Conservation (phyloP, 2,329 filamentous ascomycete genomes). For the Alternaria novae-zelandiae region DNA sequence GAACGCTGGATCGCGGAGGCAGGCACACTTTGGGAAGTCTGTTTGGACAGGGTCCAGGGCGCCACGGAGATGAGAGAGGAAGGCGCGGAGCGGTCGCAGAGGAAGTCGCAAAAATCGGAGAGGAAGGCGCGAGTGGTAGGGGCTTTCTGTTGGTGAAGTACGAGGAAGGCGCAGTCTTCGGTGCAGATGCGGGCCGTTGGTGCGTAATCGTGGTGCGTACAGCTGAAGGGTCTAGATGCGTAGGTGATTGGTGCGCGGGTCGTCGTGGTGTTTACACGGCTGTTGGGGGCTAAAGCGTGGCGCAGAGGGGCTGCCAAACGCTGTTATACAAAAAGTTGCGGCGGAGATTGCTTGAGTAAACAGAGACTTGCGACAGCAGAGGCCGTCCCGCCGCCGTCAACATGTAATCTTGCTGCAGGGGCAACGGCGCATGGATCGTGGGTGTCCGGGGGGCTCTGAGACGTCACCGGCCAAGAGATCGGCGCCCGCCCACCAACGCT, state of each 20-base stretch:
- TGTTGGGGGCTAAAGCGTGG: neutral
- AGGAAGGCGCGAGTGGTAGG: neutral
- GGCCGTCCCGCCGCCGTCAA: constrained; percentile 8
- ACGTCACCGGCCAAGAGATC: constrained; percentile 12
- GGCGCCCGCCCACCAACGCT: neutral
- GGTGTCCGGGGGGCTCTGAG: neutral
- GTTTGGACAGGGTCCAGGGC: constrained; percentile 23
- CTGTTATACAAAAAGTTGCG: neutral
- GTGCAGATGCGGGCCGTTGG: constrained; percentile 1
- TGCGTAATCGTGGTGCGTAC: constrained; percentile 19
- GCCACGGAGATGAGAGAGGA: constrained; percentile 17
- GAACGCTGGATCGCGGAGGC: constrained; percentile 12
- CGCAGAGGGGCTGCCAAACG: neutral
- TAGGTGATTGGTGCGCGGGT: constrained; percentile 17
- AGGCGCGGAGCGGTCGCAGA: constrained; percentile 1
- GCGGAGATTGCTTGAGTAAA: neutral
- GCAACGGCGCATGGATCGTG: constrained; percentile 7
- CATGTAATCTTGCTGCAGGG: constrained; percentile 11
- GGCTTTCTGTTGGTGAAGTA: neutral
- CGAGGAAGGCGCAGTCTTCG: constrained; percentile 17
- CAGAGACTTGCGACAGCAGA: neutral
- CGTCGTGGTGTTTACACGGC: constrained; percentile 8
- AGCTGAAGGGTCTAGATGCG: constrained; percentile 19
- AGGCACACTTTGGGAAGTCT: constrained; percentile 25
- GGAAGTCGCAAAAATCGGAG: constrained; percentile 2